Evolutionary conservation across 768 basidiomycete genomes (phyloP).

Genomic region (Serendipita sp.): DNA sequence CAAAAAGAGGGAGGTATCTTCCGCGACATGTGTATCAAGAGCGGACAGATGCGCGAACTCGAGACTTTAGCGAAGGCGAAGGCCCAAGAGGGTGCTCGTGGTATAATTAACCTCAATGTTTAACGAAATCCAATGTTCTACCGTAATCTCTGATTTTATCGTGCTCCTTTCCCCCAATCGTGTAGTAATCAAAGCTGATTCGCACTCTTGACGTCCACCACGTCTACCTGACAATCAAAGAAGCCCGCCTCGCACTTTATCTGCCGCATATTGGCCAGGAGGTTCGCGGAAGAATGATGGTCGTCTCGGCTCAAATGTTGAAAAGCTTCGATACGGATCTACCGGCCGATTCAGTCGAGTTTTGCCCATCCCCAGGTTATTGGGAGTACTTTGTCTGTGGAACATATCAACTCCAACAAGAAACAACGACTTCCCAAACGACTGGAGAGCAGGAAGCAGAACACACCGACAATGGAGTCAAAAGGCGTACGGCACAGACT

Average conservation of each 20-base stretch:
- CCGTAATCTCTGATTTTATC: too few species aligned
- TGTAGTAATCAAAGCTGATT: too few species aligned
- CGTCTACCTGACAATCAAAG: too few species aligned
- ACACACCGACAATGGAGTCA: slow-evolving; percentile 27
- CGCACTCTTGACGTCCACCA: too few species aligned
- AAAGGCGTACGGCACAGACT: not conserved
- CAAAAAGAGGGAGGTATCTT: slow-evolving; percentile 25
- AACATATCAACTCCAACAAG: slow-evolving; percentile 49
- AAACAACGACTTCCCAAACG: slow-evolving; percentile 4
- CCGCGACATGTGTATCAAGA: slow-evolving; percentile 49
- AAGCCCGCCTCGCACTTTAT: too few species aligned
- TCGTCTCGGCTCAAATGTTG: not conserved
- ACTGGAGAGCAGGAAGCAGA: slow-evolving; percentile 24
- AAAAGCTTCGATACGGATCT: slow-evolving; percentile 44
- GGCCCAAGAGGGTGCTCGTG: not conserved
- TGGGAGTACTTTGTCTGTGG: slow-evolving; percentile 67
- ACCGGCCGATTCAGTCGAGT: slow-evolving; percentile 84
- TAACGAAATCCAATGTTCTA: too few species aligned
- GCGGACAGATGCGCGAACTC: slow-evolving; percentile 18
- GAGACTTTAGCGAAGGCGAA: not conserved
- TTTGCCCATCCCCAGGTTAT: slow-evolving; percentile 53
- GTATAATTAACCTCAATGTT: too few species aligned
- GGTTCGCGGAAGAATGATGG: too few species aligned
- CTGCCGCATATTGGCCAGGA: too few species aligned
- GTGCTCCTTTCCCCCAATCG: too few species aligned